Conservation (phyloP, 345 rosid species). For the Populus nigra region DNA sequence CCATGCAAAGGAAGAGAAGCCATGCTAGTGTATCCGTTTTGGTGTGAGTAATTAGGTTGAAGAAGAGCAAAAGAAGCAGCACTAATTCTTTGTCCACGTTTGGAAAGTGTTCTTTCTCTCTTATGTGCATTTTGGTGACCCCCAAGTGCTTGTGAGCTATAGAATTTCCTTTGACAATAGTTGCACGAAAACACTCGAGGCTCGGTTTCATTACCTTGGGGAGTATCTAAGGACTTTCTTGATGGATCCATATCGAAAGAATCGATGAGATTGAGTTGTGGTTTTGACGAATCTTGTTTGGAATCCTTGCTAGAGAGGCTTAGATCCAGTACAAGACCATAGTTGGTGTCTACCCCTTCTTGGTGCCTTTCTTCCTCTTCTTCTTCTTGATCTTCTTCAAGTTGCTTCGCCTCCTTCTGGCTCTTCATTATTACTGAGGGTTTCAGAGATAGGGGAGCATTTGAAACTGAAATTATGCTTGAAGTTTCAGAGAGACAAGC, state of each 20-base stretch:
- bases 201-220: constrained; percentile 30
- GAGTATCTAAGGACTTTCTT: constrained; percentile 24
- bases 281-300: constrained; percentile 23
- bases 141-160: constrained; percentile 39
- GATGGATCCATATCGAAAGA: constrained; percentile 33
- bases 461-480: constrained; percentile 32
- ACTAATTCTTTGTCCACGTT: constrained; percentile 24
- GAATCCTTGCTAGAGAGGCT: constrained; percentile 47
- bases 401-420: background rate
- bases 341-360: background rate
- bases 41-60: constrained; percentile 14
- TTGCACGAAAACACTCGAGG: constrained; percentile 40
- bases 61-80: constrained; percentile 34
- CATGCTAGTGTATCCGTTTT: constrained; percentile 50
- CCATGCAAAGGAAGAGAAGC: constrained; percentile 82
- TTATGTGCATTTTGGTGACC: constrained; percentile 40
- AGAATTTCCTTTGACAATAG: constrained; percentile 36
- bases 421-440: background rate
- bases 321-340: constrained; percentile 56
- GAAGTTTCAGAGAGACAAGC: constrained; percentile 36
- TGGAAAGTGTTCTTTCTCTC: constrained; percentile 33
- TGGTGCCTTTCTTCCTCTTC: background rate
- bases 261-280: constrained; percentile 52
- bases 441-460: constrained; percentile 15
- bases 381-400: background rate